phyloP scores from a whole-genome alignment of 352 stramenopile species.

The Globisporangium takayamanum region DNA sequence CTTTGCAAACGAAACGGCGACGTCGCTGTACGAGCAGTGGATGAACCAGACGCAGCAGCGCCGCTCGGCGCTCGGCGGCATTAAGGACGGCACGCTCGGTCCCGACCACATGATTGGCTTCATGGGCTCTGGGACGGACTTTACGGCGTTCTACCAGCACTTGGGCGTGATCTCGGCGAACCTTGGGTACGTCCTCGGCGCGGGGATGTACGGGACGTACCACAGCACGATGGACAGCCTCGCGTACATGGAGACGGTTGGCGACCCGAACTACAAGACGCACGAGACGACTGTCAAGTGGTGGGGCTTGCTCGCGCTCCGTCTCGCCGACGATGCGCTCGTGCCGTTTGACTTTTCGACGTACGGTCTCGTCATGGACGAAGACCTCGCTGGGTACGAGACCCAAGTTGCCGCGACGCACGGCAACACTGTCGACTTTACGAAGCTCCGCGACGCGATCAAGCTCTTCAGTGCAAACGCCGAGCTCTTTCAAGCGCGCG shows the following conservation, averaged over 20 bases:
- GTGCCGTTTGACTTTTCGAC: constrained; percentile 69
- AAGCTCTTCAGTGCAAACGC: constrained; percentile 30
- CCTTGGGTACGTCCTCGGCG: constrained; percentile 37
- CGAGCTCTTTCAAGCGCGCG: constrained; percentile 20
- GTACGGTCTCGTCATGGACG: constrained; percentile 55
- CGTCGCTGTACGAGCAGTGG: constrained; percentile 36
- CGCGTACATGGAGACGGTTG: constrained; percentile 50
- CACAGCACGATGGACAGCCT: constrained; percentile 87
- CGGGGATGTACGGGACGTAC: constrained; percentile 57
- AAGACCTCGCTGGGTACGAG: constrained; percentile 29
- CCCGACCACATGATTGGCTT: constrained; percentile 38
- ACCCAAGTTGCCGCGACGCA: constrained; percentile 13
- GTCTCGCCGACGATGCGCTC: constrained; percentile 40
- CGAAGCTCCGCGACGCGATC: constrained; percentile 30
- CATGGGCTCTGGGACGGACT: constrained; percentile 55
- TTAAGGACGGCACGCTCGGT: constrained; percentile 19
- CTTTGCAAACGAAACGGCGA: constrained; percentile 16
- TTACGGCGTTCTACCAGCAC: constrained; percentile 73
- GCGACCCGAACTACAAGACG: constrained; percentile 51
- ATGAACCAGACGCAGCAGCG: constrained; percentile 20
- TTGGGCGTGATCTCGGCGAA: constrained; percentile 72
- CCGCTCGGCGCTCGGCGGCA: constrained; percentile 3
- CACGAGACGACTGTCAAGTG: constrained; percentile 45
- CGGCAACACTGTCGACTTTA: constrained; percentile 24
- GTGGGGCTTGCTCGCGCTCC: constrained; percentile 55